phyloP scores from a whole-genome alignment of 139 green algal species.

The Deuterostichococcus epilithicus region DNA sequence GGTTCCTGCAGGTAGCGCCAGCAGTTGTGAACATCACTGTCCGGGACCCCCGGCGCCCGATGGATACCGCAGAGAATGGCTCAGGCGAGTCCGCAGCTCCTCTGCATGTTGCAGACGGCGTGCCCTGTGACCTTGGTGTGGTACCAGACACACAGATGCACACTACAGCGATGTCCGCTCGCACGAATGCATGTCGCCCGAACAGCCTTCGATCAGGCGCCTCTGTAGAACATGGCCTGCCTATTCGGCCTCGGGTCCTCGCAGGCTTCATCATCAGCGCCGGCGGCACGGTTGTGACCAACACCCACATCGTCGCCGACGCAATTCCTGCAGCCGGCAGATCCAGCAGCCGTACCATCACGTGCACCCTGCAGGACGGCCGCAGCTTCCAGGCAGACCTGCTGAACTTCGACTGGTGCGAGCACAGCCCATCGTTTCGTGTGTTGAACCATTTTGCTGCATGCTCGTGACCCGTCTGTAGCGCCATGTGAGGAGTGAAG shows the following conservation, averaged over 20 bases:
- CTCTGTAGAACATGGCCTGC: too few relatives aligned
- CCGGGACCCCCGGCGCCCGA: background rate
- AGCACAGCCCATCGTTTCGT: background rate
- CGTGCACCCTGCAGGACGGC: slow-evolving; percentile 73
- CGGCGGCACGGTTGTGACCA: slow-evolving; percentile 70
- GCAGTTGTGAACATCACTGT: slow-evolving; percentile 61
- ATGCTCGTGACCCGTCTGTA: background rate
- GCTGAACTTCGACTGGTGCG: slow-evolving; percentile 46
- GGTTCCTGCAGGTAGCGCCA: slow-evolving; percentile 21
- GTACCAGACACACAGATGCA: too few relatives aligned
- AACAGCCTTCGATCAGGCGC: too few relatives aligned
- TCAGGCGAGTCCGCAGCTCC: background rate
- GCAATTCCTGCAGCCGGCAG: slow-evolving; percentile 19
- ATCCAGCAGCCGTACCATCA: slow-evolving; percentile 20
- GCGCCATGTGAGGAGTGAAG: background rate
- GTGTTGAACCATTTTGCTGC: background rate
- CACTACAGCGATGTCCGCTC: too few relatives aligned
- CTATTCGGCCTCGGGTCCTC: too few relatives aligned
- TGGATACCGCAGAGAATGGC: background rate
- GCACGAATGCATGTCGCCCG: too few relatives aligned
- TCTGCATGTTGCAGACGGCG: too few relatives aligned
- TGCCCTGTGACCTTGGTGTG: too few relatives aligned
- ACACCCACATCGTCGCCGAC: slow-evolving; percentile 74
- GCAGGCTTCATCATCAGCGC: slow-evolving; percentile 57
- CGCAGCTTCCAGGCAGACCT: slow-evolving; percentile 66